Conservation (phyloP, 306 rosid species). For the Delonix regia region DNA sequence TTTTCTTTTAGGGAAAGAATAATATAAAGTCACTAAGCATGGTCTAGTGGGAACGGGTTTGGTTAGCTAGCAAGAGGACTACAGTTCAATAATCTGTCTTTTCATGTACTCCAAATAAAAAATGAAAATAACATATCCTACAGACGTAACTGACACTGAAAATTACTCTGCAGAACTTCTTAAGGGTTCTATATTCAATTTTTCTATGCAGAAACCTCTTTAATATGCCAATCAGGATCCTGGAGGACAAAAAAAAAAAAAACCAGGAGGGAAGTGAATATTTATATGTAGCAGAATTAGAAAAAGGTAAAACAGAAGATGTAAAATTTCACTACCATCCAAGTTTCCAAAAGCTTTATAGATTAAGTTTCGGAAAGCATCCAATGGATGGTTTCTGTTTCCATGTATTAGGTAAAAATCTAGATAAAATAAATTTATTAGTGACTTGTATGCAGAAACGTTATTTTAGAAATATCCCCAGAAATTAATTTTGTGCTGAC, state of each 20-base stretch:
- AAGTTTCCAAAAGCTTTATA: background rate
- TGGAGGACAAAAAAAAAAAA: constrained; percentile 1
- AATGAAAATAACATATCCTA: background rate
- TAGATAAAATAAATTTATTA: background rate
- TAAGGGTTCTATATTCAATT: background rate
- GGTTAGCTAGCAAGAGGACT: background rate
- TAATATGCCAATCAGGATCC: background rate
- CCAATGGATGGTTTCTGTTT: background rate
- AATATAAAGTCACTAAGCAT: background rate
- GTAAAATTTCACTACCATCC: background rate
- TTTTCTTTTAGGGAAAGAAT: background rate
- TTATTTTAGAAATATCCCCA: background rate
- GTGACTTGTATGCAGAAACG: background rate
- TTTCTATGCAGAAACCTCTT: background rate
- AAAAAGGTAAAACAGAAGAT: background rate
- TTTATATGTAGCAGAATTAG: background rate
- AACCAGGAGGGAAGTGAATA: background rate
- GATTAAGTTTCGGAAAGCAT: background rate
- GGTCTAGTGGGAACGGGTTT: background rate
- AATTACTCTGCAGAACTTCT: background rate
- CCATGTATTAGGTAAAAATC: background rate
- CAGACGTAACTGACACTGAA: constrained; percentile 5
- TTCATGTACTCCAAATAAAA: background rate
- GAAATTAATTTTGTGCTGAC: background rate
- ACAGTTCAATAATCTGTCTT: background rate